A percentile compares a stretch with the other conserved stretches of the same genome.
Evolutionary conservation across 257 asterid genomes (phyloP).

Genomic region (Cordia subcordata): DNA sequence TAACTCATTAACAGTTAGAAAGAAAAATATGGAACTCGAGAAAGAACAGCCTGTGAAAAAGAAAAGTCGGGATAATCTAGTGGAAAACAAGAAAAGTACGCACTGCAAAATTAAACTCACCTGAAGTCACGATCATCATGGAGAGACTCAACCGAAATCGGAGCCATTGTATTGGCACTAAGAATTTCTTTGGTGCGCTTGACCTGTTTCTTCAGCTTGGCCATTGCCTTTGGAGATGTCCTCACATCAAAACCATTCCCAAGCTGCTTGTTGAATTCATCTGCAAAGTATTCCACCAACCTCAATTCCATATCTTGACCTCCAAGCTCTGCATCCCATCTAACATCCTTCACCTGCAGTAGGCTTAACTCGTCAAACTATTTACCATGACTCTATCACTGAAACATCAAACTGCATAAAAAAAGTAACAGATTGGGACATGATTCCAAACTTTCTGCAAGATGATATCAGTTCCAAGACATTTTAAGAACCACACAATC

Average conservation of each 20-base stretch:
- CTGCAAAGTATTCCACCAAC: constrained; percentile 86
- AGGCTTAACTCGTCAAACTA: constrained; percentile 22
- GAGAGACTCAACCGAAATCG: constrained; percentile 91
- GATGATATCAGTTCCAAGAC: too few relatives aligned
- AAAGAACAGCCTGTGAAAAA: background rate
- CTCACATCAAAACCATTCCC: constrained; percentile 82
- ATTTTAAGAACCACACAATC: too few relatives aligned
- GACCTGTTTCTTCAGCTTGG: constrained; percentile 94
- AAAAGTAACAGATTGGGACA: too few relatives aligned
- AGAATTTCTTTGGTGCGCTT: constrained; percentile 96
- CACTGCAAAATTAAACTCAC: too few relatives aligned
- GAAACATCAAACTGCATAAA: background rate
- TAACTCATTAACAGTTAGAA: too few relatives aligned
- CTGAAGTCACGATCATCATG: constrained; percentile 87
- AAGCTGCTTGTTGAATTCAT: constrained; percentile 85
- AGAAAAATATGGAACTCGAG: background rate
- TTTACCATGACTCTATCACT: background rate
- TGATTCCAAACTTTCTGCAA: too few relatives aligned
- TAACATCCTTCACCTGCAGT: constrained; percentile 89
- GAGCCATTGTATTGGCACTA: constrained; percentile 91
- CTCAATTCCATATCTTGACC: constrained; percentile 92
- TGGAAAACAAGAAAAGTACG: background rate
- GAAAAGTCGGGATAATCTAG: too few relatives aligned
- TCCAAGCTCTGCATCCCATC: constrained; percentile 92
- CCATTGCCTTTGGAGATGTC: constrained; percentile 87